Evolutionary conservation across 2,329 filamentous ascomycete genomes (phyloP).

Genomic region (Cladosporium sp.): DNA sequence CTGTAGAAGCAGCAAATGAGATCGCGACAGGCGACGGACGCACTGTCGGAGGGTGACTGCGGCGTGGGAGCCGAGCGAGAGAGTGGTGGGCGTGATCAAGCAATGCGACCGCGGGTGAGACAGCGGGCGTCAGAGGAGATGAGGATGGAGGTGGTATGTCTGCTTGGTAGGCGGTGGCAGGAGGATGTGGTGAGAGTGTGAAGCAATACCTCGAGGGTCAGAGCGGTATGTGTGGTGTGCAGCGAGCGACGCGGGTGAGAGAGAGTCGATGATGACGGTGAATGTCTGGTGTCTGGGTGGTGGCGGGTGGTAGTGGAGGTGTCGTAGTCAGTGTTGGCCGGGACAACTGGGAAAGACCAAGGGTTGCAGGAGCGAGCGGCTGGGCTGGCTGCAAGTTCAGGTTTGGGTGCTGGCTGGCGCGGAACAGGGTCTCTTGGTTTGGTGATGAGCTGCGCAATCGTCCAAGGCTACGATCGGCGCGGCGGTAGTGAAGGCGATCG

Average conservation of each 20-base stretch:
- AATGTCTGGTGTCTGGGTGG: not conserved
- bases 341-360: conserved; percentile 8
- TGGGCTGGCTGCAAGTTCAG: conserved; percentile 9
- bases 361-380: not conserved
- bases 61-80: conserved; percentile 12
- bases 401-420: conserved; percentile 1
- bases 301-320: not conserved
- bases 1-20: not conserved
- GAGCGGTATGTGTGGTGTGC: not conserved
- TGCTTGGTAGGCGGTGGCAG: conserved; percentile 15
- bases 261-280: conserved; percentile 13
- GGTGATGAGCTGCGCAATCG: conserved; percentile 9
- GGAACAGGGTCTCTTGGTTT: conserved; percentile 3
- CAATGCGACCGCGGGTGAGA: conserved; percentile 15
- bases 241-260: conserved; percentile 12
- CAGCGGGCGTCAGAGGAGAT: conserved; percentile 10
- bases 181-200: not conserved
- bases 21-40: conserved; percentile 9
- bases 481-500: conserved; percentile 3
- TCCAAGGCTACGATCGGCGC: conserved; percentile 13
- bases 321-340: conserved; percentile 2
- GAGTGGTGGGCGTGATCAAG: conserved; percentile 10
- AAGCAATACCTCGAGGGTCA: not conserved
- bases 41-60: not conserved
- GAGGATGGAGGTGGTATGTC: not conserved